Conservation (phyloP, 768 basidiomycete species). For the Kondoa malvinella region DNA sequence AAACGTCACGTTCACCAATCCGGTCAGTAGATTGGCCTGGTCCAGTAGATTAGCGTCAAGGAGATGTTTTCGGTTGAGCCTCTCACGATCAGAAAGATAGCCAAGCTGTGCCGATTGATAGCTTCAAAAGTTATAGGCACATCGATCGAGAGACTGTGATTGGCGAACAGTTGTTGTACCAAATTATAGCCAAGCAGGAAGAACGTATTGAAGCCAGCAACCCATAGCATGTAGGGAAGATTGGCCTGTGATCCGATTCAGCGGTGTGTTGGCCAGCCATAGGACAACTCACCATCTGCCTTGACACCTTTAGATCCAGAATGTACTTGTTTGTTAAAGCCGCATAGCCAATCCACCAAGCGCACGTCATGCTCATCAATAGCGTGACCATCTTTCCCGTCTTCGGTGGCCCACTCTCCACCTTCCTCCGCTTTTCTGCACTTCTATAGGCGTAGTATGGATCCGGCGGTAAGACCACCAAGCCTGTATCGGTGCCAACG, state of each 20-base stretch:
- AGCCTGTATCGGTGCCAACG: slow-evolving; percentile 65
- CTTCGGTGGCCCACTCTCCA: slow-evolving; percentile 12
- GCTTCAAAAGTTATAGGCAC: slow-evolving; percentile 43
- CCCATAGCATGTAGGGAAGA: slow-evolving; percentile 73
- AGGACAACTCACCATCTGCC: slow-evolving; percentile 43
- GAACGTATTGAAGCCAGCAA: slow-evolving; percentile 67
- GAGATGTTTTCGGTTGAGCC: not conserved
- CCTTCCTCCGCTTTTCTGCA: not conserved
- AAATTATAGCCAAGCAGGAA: slow-evolving; percentile 66
- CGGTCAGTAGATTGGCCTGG: slow-evolving; percentile 76
- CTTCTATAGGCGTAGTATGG: slow-evolving; percentile 19
- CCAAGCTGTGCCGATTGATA: slow-evolving; percentile 62
- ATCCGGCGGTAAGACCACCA: slow-evolving; percentile 53
- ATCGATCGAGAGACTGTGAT: slow-evolving; percentile 32
- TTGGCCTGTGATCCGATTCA: slow-evolving; percentile 58
- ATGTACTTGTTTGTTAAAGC: slow-evolving; percentile 17
- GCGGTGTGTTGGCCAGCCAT: not conserved
- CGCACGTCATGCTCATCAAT: slow-evolving; percentile 52
- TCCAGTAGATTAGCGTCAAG: not conserved
- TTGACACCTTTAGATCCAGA: slow-evolving; percentile 39
- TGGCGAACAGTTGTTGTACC: slow-evolving; percentile 39
- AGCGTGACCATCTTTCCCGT: slow-evolving; percentile 54
- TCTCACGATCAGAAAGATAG: slow-evolving; percentile 64
- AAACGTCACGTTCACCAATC: slow-evolving; percentile 60
- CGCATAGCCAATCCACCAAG: slow-evolving; percentile 59